Evolutionary conservation across 2,329 filamentous ascomycete species (phyloP).

Genomic region (Calonectria honghensis): DNA sequence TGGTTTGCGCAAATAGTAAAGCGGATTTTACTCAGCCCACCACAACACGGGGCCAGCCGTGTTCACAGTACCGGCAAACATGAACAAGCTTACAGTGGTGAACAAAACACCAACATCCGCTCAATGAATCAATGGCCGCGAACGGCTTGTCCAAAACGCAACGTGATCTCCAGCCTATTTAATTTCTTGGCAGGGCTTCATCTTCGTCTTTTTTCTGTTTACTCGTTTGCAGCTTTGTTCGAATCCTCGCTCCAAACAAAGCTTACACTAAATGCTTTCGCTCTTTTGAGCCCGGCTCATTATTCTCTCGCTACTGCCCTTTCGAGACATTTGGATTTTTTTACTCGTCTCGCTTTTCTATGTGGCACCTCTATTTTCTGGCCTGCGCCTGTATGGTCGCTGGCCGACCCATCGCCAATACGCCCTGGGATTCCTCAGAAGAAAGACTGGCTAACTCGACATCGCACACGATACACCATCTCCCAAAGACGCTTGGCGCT

Average conservation of each 20-base stretch:
- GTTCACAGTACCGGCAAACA: not conserved
- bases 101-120: not conserved
- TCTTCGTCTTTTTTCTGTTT: not conserved
- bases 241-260: not conserved
- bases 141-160: not conserved
- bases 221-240: not conserved
- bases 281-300: not conserved
- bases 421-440: not conserved
- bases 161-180: not conserved
- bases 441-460: not conserved
- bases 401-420: not conserved
- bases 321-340: not conserved
- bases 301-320: not conserved
- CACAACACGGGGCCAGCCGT: not conserved
- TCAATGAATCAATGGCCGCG: conserved; percentile 1
- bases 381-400: not conserved
- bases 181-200: not conserved
- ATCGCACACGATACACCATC: not conserved
- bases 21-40: not conserved
- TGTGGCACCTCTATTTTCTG: not conserved
- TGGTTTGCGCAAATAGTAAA: not conserved
- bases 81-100: conserved; percentile 2
- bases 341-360: not conserved
- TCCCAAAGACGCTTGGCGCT: too few species aligned
- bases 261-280: not conserved